Evolutionary conservation across 208 protist genomes (phyloP), one percentile per base, ranked within the genome.

Genomic region (Naegleria fowleri): DNA sequence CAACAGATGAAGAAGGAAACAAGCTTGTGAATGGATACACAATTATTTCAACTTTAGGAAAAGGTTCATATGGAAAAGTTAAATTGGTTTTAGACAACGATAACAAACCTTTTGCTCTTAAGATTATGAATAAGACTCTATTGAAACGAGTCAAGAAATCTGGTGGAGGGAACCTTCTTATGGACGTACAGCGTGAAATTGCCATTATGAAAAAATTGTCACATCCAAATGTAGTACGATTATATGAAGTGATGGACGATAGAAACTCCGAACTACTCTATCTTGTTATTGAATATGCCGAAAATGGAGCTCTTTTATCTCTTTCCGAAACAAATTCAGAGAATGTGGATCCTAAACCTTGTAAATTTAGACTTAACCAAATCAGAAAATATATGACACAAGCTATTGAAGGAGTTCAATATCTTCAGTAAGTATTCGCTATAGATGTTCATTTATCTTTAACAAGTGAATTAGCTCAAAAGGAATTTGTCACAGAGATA

Each of bases 211-310:
- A 98, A 92, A 97, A 98, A 92, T 93, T 99, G 19, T 92, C 96
- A 75, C 98, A 99, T 94, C 94, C 94, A 3, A 99, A 99, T 92
- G 94, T 99, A 55, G 96, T 98, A 25, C 90, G 96, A 92, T 94
- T 99, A 48, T 96, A 96, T 86, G 98, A 99, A 91, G 97, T 99
- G 13, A 98, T 99, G 58, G 97, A 98, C 88, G 98, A 99, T 91
- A 93, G 94, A 13, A 93, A 96, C 41, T 92, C 94, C 52, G 94
- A 98, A 51, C 96, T 96, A 76, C 92, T 98, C 76, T 98, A 98
- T 91, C 91, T 98, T 38, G 97, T 98, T 22, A 97, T 98, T 94
- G 96, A 98, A 93, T 98, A 98, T 93, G 96, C 96, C 90, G 91
- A 95, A 84, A 92, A 94, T 15, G 97, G 97, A 4, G 93, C 95